Base-by-base conservation (phyloP, 495 filamentous ascomycete genomes). In the Podospora tetraspora region DNA sequence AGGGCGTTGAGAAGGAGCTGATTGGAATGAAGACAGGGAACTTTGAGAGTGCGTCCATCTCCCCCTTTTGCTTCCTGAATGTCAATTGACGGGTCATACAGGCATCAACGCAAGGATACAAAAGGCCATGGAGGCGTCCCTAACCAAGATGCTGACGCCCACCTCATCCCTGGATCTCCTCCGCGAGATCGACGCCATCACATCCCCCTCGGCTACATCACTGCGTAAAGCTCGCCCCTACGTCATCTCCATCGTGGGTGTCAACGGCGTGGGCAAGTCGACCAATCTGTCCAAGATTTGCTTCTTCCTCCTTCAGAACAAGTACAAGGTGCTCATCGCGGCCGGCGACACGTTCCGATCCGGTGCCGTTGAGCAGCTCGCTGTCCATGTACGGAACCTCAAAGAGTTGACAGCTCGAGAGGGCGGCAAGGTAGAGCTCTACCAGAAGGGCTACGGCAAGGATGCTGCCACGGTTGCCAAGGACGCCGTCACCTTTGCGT, bases 341-440 rank as follows among this genome's bases (percentile, higher is more conserved):
- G 95, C 96, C 16, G 96, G 91, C 72, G 95, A 99, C 78, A 99
- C 95, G 11, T 99, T 99, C 85, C 91, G 95, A 68, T 97, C 93
- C 16, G 95, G 95, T 60, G 95, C 95, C 23, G 95, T 99, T 61
- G 95, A 99, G 81, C 95, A 99, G 77, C 84, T 99, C 23, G 92
- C 92, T 66, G 95, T 97, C 30, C 95, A 99, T 71, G 94, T 92
- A 21, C 86, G 91, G 57, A 97, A 97, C 74, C 83, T 99, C 69
- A 90, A 90, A 73, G 93, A 97, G 79, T 84, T 98, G 24, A 89
- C 87, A 37, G 84, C 85, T 58, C 87, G 94, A 63, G 93, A 97
- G 78, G 90, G 87, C 16, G 96, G 93, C 29, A 78, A 88, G 61
- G 89, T 98, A 19, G 93, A 97, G 75, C 80, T 99, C 57, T 98